These are phyloP conservation scores for Solanum pennellii DNA, from an alignment of 257 asterid genomes.

Conservation along the genomic window DNA sequence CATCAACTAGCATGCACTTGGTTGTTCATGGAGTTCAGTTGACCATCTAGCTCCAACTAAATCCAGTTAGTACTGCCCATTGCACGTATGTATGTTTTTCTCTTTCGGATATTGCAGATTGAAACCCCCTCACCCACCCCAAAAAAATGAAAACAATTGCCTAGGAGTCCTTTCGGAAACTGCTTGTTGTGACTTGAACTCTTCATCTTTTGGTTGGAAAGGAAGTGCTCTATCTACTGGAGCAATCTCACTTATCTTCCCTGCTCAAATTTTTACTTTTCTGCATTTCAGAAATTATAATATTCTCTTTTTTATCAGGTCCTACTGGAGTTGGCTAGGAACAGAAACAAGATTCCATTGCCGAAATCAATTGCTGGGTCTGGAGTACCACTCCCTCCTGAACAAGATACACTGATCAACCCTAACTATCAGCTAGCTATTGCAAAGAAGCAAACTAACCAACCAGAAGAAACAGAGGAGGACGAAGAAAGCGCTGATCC, in stretches of 20 bases:
- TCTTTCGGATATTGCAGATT: not conserved
- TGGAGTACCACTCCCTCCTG: conserved; percentile 76
- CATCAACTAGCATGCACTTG: not conserved
- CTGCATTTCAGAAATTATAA: not conserved
- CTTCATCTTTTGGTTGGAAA: not conserved
- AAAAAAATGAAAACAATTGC: not conserved
- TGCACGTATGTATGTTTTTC: not conserved
- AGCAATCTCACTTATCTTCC: not conserved
- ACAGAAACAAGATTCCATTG: conserved; percentile 64
- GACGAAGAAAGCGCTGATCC: conserved; percentile 48
- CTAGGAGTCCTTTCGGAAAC: not conserved
- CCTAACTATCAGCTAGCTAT: conserved; percentile 85
- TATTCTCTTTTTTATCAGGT: conserved; percentile 24
- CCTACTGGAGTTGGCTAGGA: conserved; percentile 74
- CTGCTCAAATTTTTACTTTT: not conserved
- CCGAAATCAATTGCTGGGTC: conserved; percentile 51
- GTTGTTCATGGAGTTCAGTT: not conserved
- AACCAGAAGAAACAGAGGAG: conserved; percentile 73
- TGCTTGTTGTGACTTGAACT: not conserved
- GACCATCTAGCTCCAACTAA: not conserved
- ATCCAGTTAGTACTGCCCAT: not conserved
- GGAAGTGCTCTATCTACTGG: not conserved
- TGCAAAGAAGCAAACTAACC: conserved; percentile 31
- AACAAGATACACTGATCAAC: conserved; percentile 66
- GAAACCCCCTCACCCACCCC: not conserved